Evolutionary conservation across 768 basidiomycete species (phyloP).

Genomic region (Lactifluus subvellereus): DNA sequence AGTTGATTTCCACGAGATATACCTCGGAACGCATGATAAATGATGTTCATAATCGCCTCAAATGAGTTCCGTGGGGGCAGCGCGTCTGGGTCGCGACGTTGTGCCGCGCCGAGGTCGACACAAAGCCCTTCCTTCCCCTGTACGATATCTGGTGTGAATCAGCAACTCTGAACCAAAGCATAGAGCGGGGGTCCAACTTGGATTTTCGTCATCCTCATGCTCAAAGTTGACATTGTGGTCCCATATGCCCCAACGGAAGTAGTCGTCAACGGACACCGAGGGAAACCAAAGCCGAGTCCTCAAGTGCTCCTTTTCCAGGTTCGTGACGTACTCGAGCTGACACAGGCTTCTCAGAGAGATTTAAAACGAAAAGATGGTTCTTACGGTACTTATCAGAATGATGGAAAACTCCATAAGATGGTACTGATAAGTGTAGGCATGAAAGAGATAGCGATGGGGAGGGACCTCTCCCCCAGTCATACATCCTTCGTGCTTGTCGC

Average conservation of each 20-base stretch:
- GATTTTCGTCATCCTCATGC: conserved; percentile 63
- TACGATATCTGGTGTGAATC: conserved; percentile 40
- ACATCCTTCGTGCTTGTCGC: conserved; percentile 30
- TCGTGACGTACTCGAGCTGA: conserved; percentile 53
- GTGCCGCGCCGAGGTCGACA: conserved; percentile 51
- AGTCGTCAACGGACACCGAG: conserved; percentile 29
- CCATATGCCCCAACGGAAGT: conserved; percentile 43
- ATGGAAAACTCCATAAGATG: conserved; percentile 39
- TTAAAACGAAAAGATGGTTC: conserved; percentile 14
- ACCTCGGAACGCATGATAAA: conserved; percentile 38
- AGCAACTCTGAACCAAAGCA: neutral
- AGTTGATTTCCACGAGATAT: conserved; percentile 55
- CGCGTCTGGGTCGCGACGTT: conserved; percentile 65
- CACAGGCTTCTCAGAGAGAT: neutral
- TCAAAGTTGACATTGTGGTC: conserved; percentile 41
- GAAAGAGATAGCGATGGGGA: conserved; percentile 65
- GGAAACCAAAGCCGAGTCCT: conserved; percentile 55
- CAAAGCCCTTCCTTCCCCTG: conserved; percentile 45
- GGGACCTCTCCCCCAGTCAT: conserved; percentile 38
- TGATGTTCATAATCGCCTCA: conserved; percentile 43
- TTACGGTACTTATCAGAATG: conserved; percentile 33
- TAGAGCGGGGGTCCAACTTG: conserved; percentile 33
- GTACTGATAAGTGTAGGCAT: conserved; percentile 68
- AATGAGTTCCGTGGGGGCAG: conserved; percentile 58
- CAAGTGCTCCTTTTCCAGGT: conserved; percentile 45